Percentiles rank a stretch among this genome's conserved stretches.
These are phyloP conservation scores for Neofusicoccum sp. DNA, from an alignment of 2,329 filamentous ascomycete species.

Conservation along the genomic window DNA sequence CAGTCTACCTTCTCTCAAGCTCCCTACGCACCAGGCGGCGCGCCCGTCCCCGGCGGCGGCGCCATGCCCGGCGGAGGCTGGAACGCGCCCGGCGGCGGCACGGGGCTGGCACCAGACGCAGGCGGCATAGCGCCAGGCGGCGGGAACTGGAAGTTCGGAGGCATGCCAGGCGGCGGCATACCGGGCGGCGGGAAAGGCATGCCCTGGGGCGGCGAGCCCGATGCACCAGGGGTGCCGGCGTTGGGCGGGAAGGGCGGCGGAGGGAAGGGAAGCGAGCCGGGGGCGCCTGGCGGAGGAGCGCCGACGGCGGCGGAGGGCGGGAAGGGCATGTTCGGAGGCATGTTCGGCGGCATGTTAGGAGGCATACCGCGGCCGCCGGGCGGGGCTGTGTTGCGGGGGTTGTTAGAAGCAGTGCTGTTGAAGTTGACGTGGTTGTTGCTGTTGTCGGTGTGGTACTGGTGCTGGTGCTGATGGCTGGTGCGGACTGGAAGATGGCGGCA, in stretches of 20 bases:
- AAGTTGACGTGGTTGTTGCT: background rate
- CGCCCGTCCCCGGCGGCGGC: background rate
- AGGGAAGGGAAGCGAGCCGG: conserved; percentile 26
- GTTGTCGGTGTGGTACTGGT: background rate
- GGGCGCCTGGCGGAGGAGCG: conserved; percentile 18
- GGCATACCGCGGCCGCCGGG: conserved; percentile 29
- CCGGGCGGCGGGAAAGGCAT: conserved; percentile 41
- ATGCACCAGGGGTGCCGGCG: conserved; percentile 9
- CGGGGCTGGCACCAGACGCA: background rate
- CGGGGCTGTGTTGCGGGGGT: background rate
- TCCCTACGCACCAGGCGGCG: background rate
- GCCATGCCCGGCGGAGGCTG: conserved; percentile 13
- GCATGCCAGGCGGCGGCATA: conserved; percentile 26
- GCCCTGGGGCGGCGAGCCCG: conserved; percentile 34
- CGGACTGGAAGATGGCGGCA: too few relatives aligned
- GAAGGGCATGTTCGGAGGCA: conserved; percentile 14
- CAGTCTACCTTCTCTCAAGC: background rate
- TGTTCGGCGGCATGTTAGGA: conserved; percentile 29
- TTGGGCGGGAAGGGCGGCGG: conserved; percentile 27
- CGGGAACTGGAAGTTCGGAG: conserved; percentile 23
- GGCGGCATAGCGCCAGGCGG: background rate
- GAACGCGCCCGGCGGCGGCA: conserved; percentile 13
- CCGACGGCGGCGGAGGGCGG: conserved; percentile 7
- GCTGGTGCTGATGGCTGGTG: background rate
- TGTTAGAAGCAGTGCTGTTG: conserved; percentile 11